Evolutionary conservation across 2,329 filamentous ascomycete species (phyloP).

Genomic region (Neofusicoccum umdonicola): DNA sequence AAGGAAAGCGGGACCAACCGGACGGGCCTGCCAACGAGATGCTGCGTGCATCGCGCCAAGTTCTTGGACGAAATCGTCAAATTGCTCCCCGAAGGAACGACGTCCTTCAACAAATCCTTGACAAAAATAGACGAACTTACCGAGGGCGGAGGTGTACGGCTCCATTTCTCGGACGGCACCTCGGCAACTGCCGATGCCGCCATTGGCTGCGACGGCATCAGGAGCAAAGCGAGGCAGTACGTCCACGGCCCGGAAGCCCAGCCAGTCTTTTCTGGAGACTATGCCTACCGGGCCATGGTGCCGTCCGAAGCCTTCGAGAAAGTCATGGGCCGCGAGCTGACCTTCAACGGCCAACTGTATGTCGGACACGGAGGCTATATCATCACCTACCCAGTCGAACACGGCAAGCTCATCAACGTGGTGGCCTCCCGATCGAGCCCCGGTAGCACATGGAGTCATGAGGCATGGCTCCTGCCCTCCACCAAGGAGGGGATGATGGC

Average conservation of each 20-base stretch:
- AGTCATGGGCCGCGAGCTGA: slow-evolving; percentile 13
- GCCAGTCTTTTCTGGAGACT: slow-evolving; percentile 4
- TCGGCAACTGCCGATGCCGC: slow-evolving; percentile 1
- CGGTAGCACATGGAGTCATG: slow-evolving; percentile 18
- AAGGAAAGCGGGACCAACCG: slow-evolving; percentile 15
- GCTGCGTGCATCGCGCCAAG: slow-evolving; percentile 27
- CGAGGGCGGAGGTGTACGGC: slow-evolving; percentile 19
- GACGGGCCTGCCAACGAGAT: slow-evolving; percentile 20
- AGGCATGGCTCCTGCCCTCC: slow-evolving; percentile 19
- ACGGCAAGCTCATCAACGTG: slow-evolving; percentile 12
- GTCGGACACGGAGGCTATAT: slow-evolving; percentile 13
- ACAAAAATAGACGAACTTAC: slow-evolving; percentile 19
- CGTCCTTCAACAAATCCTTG: slow-evolving; percentile 25
- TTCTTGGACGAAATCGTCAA: slow-evolving; percentile 26
- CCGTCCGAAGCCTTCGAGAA: slow-evolving; percentile 4
- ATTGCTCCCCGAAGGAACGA: slow-evolving; percentile 22
- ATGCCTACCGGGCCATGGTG: slow-evolving; percentile 16
- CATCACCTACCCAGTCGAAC: slow-evolving; percentile 17
- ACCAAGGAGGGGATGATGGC: slow-evolving; percentile 23
- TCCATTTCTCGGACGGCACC: slow-evolving; percentile 17
- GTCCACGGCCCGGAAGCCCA: slow-evolving; percentile 1
- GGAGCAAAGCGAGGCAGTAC: slow-evolving; percentile 14
- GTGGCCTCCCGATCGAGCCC: slow-evolving; percentile 12
- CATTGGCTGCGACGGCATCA: slow-evolving; percentile 23
- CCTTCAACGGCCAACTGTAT: slow-evolving; percentile 15